Evolutionary conservation across 768 basidiomycete genomes (phyloP).

Genomic region (Galerina sulciceps): DNA sequence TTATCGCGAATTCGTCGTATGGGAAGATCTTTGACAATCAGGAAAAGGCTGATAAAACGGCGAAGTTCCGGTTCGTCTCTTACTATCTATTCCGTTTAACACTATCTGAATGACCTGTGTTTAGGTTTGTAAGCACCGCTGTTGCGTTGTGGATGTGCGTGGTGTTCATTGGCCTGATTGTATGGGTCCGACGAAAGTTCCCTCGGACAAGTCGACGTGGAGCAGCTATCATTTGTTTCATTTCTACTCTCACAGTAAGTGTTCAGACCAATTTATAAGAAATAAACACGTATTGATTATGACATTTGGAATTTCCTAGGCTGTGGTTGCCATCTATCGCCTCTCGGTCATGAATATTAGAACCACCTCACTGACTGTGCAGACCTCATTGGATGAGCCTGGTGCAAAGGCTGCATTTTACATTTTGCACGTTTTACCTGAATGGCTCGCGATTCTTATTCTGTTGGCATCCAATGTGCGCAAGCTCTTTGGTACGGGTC

Average conservation of each 20-base stretch:
- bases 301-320: constrained; percentile 17
- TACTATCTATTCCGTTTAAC: neutral
- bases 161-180: neutral
- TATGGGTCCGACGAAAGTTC: constrained; percentile 29
- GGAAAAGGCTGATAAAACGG: constrained; percentile 19
- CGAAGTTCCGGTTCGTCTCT: constrained; percentile 23
- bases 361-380: constrained; percentile 37
- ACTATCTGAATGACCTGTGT: neutral
- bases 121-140: constrained; percentile 31
- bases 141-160: constrained; percentile 3
- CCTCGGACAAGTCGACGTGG: constrained; percentile 30
- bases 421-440: constrained; percentile 47
- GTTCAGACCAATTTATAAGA: neutral
- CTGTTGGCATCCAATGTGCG: constrained; percentile 35
- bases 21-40: constrained; percentile 18
- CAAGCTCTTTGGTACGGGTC: constrained; percentile 37
- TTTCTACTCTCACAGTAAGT: constrained; percentile 34
- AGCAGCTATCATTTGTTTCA: constrained; percentile 22
- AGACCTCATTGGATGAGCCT: constrained; percentile 36
- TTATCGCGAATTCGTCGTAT: constrained; percentile 31
- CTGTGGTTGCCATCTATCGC: constrained; percentile 41
- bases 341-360: constrained; percentile 39
- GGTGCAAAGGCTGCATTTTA: constrained; percentile 45
- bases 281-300: neutral
- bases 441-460: constrained; percentile 38